Evolutionary conservation across 805 yeast species (phyloP), one percentile per base, ranked within the genome.

Genomic region (Candida adriatica): DNA sequence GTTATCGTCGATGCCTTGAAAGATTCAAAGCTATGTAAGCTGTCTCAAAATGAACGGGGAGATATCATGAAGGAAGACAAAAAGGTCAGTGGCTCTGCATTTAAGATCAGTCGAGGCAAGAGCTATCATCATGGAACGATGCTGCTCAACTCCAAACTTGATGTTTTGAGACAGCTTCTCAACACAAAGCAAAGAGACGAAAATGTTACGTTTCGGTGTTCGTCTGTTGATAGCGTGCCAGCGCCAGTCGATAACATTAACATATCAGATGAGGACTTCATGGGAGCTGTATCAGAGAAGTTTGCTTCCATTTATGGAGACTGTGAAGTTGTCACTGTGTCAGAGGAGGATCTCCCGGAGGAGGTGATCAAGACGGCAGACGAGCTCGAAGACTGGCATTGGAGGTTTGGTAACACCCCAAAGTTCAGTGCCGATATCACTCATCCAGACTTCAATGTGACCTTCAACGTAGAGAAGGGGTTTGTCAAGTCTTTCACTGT

Each of bases 91-190:
- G 99, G 99, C 0, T 83, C 95, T 6, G 96, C 98, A 0, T 92
- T 73, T 56, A 88, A 88, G 52, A 65, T 92, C 19, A 78, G 94
- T 5, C 68, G 70, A 29, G 88, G 92, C 0, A 75, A 75, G 45
- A 76, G 95, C 6, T 79, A 88, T 43, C 98, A 92, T 52, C 99
- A 92, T 59, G 98, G 96, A 0, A 92, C 99, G 0, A 84, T 92
- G 95, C 63, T 92, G 6, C 61, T 92, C 16, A 60, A 71, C 33
- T 76, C 94, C 25, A 64, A 76, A 23, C 57, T 92, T 16, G 64
- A 64, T n/a, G 56, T 66, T 1, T 62, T 92, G 36, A 62, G 76
- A 2, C 62, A 71, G n/a, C 52, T 85, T 10, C 61, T 92, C 37
- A 66, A 68, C 11, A 68, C 64, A 3, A 35, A 33, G 26, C 55